These are phyloP conservation scores for Pisolithus thermaeus DNA, from an alignment of 1,284 basidiomycete genomes.

Conservation along the genomic window DNA sequence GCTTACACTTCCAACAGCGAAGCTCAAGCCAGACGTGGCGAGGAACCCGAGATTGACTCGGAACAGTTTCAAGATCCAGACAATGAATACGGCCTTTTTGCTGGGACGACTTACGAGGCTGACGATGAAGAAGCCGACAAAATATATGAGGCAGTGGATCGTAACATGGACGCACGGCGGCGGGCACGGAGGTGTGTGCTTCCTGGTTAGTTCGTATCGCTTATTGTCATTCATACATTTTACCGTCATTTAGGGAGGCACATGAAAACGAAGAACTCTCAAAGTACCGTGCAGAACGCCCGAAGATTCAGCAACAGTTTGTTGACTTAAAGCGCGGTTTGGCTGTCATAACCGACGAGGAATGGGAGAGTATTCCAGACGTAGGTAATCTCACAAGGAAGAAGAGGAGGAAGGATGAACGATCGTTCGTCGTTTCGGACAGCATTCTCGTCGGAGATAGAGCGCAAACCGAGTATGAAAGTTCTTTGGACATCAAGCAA, in stretches of 20 bases:
- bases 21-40: conserved; percentile 77
- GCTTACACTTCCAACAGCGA: conserved; percentile 32
- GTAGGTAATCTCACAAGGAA: conserved; percentile 94
- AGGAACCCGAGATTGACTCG: conserved; percentile 81
- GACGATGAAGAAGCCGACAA: conserved; percentile 97
- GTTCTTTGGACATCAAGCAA: conserved; percentile 61
- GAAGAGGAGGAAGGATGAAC: conserved; percentile 81
- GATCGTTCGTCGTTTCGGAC: conserved; percentile 88
- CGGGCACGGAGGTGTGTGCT: conserved; percentile 67
- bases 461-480: conserved; percentile 71
- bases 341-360: conserved; percentile 79
- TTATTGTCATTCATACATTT: conserved; percentile 24
- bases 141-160: conserved; percentile 90
- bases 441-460: conserved; percentile 85
- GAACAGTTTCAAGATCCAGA: conserved; percentile 96
- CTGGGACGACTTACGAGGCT: conserved; percentile 92
- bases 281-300: conserved; percentile 71
- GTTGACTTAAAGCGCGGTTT: conserved; percentile 92
- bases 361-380: conserved; percentile 96
- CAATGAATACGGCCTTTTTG: conserved; percentile 94
- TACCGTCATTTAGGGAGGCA: conserved; percentile 52
- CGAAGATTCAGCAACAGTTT: conserved; percentile 91
- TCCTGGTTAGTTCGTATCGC: conserved; percentile 34
- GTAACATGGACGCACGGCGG: conserved; percentile 85
- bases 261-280: conserved; percentile 69